Percentiles rank a stretch among this genome's conserved stretches.
These are phyloP conservation scores for Wickerhamomyces bovis DNA, from an alignment of 805 yeast genomes.

Conservation along the genomic window DNA sequence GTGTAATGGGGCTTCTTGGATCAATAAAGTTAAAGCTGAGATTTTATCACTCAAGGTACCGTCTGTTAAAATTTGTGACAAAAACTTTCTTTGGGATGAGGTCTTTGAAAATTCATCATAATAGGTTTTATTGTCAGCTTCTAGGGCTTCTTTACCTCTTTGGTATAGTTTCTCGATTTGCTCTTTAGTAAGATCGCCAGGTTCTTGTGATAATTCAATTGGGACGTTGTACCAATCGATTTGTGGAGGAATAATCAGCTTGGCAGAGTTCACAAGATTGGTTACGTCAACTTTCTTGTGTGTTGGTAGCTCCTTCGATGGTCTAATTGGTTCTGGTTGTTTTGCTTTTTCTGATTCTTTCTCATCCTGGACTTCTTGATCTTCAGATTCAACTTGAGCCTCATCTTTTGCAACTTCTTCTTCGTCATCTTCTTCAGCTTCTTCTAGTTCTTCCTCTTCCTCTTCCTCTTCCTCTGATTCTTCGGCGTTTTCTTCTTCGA, in stretches of 20 bases:
- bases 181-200: slow-evolving; percentile 33
- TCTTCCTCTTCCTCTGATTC: slow-evolving; percentile 34
- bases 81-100: slow-evolving; percentile 79
- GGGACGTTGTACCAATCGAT: slow-evolving; percentile 75
- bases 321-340: slow-evolving; percentile 11
- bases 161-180: slow-evolving; percentile 56
- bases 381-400: slow-evolving; percentile 26
- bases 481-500: slow-evolving; percentile 29
- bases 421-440: slow-evolving; percentile 20
- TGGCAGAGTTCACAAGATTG: slow-evolving; percentile 46
- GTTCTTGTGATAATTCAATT: slow-evolving; percentile 24
- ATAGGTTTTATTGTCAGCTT: slow-evolving; percentile 65
- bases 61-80: slow-evolving; percentile 77
- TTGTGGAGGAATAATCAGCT: slow-evolving; percentile 53
- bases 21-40: slow-evolving; percentile 84
- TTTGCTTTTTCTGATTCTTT: slow-evolving; percentile 15
- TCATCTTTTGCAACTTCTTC: slow-evolving; percentile 23
- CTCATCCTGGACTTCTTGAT: slow-evolving; percentile 10
- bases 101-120: slow-evolving; percentile 67
- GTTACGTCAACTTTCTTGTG: slow-evolving; percentile 27
- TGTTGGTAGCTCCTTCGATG: slow-evolving; percentile 19
- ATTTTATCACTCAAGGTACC: slow-evolving; percentile 97
- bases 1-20: slow-evolving; percentile 94
- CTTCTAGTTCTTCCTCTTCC: slow-evolving; percentile 29
- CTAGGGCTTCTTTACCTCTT: slow-evolving; percentile 61